Evolutionary conservation across 177 flowering plant species (phyloP).

Genomic region (Tripterygium wilfordii): DNA sequence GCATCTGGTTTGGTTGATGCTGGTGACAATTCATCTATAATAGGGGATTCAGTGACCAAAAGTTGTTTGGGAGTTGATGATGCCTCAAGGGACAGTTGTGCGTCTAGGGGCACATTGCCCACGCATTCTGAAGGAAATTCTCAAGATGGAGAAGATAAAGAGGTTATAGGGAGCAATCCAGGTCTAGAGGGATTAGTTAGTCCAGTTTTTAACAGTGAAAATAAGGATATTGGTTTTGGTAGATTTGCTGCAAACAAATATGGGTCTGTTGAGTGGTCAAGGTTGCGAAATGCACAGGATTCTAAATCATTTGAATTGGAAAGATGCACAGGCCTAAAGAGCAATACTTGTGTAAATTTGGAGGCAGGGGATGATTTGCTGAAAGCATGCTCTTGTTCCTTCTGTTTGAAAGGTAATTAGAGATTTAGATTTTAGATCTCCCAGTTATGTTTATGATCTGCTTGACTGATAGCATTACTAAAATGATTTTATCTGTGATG

Average conservation of each 20-base stretch:
- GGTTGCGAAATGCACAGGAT: constrained; percentile 30
- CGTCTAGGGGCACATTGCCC: constrained; percentile 13
- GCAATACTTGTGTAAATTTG: constrained; percentile 17
- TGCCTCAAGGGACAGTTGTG: constrained; percentile 21
- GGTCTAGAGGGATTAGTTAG: constrained; percentile 3
- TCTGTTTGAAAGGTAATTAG: constrained; percentile 79
- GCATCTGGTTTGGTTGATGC: constrained; percentile 6
- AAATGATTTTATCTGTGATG: too few species aligned
- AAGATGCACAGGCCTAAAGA: constrained; percentile 28
- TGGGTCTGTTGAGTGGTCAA: constrained; percentile 28
- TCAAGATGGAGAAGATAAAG: constrained; percentile 14
- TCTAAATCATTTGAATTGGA: constrained; percentile 30
- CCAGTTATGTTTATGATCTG: background rate
- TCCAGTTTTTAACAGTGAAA: constrained; percentile 10
- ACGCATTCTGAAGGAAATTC: constrained; percentile 1
- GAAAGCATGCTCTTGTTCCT: constrained; percentile 74
- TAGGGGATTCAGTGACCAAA: background rate
- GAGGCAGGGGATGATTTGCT: constrained; percentile 25
- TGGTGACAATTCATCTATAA: background rate
- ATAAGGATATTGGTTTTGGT: constrained; percentile 20
- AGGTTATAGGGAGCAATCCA: background rate
- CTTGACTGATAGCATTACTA: constrained; percentile 2
- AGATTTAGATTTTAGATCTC: too few species aligned
- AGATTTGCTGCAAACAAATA: constrained; percentile 21
- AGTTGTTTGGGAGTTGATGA: constrained; percentile 15